Base-by-base conservation (phyloP, 2,329 filamentous ascomycete species). In the Colletotrichum costaricense region DNA sequence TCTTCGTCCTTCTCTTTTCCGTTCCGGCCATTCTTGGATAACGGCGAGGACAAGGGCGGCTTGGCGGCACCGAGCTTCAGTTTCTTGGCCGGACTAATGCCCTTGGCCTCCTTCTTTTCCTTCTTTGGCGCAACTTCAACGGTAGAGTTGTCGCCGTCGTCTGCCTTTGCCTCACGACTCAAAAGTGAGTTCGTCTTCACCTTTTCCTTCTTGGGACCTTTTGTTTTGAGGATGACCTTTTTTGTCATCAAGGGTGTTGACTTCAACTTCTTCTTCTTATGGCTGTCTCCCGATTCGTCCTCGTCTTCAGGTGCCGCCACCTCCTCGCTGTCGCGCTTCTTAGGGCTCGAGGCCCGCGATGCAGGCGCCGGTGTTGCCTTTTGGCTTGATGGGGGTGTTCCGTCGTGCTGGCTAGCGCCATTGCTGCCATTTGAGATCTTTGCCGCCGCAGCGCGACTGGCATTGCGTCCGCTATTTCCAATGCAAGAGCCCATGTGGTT, bases 401-500 rank as follows among this genome's bases (percentile, higher is more conserved):
- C 84, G 71, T 90, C 89, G 76, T 87, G 84, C 75, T 88, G 86
- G 69, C 86, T 89, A 49, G 82, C 84, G 28, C 81, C 83, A 76
- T 84, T 84, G 71, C 83, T 86, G 73, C 87, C 88, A 75, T 90
- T 91, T 77, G 87, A 90, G 75, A 92, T 89, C 82, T 92, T 92
- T 76, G 90, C 88, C 11, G 90, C 88, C 12, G 91, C 91, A 8
- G 89, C 89, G 69, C 90, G 85, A 74, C 90, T 91, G 16, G 90
- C 90, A 76, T 89, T 91, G 42, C 91, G 86, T 28, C 90, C 90
- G 76, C 89, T 91, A 79, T 91, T 92, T 56, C 90, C 90, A 74
- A 92, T 92, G 79, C 90, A 92, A 22, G 89, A 91, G 42, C 89
- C 89, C 90, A 93, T 92, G 81, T 93, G 91, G 75, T 92, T 92